These are phyloP conservation scores for Dipteronia sinensis DNA, from an alignment of 345 rosid genomes.

Conservation along the genomic window DNA sequence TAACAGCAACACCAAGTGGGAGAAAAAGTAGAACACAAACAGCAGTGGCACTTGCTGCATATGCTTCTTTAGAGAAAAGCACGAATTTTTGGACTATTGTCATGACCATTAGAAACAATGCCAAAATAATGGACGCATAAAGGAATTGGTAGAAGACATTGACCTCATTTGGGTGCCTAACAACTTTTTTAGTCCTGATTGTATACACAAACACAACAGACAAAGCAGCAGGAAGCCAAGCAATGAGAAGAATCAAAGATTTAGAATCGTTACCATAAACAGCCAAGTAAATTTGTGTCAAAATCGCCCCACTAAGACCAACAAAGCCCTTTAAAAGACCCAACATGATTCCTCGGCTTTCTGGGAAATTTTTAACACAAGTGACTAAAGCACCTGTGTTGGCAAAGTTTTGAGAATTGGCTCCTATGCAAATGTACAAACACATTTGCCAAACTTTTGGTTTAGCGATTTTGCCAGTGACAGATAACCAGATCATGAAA, in stretches of 20 bases:
- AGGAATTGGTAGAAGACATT: conserved; percentile 66
- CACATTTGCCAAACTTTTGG: conserved; percentile 92
- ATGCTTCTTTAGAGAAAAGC: conserved; percentile 53
- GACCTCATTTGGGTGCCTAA: conserved; percentile 58
- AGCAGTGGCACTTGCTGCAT: conserved; percentile 44
- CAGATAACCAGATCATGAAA: conserved; percentile 85
- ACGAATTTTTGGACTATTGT: conserved; percentile 55
- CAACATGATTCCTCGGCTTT: conserved; percentile 76
- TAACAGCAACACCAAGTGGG: conserved; percentile 59
- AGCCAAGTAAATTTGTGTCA: conserved; percentile 82
- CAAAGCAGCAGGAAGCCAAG: conserved; percentile 81
- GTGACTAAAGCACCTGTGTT: conserved; percentile 89
- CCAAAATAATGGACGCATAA: conserved; percentile 54
- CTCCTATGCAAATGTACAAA: conserved; percentile 71
- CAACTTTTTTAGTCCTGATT: conserved; percentile 51
- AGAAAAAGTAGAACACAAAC: conserved; percentile 59
- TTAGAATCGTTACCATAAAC: conserved; percentile 75
- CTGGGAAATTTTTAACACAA: conserved; percentile 85
- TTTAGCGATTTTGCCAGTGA: conserved; percentile 58
- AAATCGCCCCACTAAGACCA: conserved; percentile 82
- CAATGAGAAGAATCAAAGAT: conserved; percentile 72
- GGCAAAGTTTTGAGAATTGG: conserved; percentile 86
- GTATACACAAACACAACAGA: conserved; percentile 73
- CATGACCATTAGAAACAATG: conserved; percentile 73
- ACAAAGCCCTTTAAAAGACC: conserved; percentile 83